Evolutionary conservation across 441 rosid species (phyloP), one percentile per base, ranked within the genome.

Genomic region (Populus hybrid): DNA sequence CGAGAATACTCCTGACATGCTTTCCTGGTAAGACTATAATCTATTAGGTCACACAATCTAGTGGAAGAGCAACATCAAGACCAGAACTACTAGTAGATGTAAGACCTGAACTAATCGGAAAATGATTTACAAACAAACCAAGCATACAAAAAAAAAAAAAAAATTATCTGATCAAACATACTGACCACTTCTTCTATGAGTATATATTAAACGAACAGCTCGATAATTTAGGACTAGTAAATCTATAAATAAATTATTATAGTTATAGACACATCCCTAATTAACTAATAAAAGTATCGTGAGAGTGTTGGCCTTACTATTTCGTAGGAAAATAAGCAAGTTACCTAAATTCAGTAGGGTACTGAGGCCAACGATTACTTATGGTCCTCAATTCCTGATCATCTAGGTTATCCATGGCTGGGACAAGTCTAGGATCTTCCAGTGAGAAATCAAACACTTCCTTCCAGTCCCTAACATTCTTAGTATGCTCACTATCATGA

Each of bases 361-460:
- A 77, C 64, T 84, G 78, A 42, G 94, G 97, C 97, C 97, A 92
- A 80, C 86, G 90, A 72, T 85, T 90, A 85, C 81, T 84, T 85
- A 76, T 73, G 46, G 64, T 90, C 88, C 80, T 85, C 20, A 88
- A 65, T 67, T 81, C 86, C 69, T 80, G 20, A 75, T 89, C 93
- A 69, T 88, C 70, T 86, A 79, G 75, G 16, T 80, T 76, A 38
- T 23, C 59, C 87, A 93, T 74, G 81, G 92, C 84, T 73, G 87
- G 84, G 85, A 91, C 30, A 83, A 92, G 72, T 5, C 88, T 40
- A 85, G 90, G 79, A 86, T 90, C 73, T 84, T 90, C 75, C 88
- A 88, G 94, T 92, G 87, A 74, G 89, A 91, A 74, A 88, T 90
- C 83, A 78, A 79, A 75, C 89, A 90, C 72, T 88, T 91, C 82